A percentile compares a stretch with the other conserved stretches of the same genome.
These are phyloP conservation scores for Linnemannia schmuckeri DNA, from an alignment of 192 early-diverging fungal species.

Conservation along the genomic window DNA sequence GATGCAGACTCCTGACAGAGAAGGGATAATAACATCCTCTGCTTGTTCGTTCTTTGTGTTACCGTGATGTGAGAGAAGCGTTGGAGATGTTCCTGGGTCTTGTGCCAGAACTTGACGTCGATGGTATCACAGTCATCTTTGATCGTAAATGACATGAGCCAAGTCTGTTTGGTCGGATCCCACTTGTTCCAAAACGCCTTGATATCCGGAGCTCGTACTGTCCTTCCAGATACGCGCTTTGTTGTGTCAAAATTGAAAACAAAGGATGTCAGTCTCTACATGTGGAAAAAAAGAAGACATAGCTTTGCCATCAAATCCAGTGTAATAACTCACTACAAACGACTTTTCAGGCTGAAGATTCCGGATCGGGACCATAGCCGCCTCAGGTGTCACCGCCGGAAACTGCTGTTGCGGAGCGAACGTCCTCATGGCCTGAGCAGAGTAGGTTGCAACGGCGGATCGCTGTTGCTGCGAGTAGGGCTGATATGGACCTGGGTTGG, in stretches of 20 bases:
- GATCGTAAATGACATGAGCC: slow-evolving; percentile 44
- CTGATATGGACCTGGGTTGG: not conserved
- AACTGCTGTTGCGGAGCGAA: slow-evolving; percentile 31
- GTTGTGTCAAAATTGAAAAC: not conserved
- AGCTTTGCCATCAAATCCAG: slow-evolving; percentile 11
- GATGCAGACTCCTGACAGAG: not conserved
- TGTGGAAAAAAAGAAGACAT: not conserved
- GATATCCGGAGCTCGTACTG: slow-evolving; percentile 20
- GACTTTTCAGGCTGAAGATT: slow-evolving; percentile 20
- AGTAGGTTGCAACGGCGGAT: slow-evolving; percentile 14
- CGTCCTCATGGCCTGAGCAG: slow-evolving; percentile 27
- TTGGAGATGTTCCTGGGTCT: slow-evolving; percentile 30
- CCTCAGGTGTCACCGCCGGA: slow-evolving; percentile 10
- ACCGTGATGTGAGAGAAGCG: slow-evolving; percentile 31
- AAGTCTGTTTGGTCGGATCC: slow-evolving; percentile 17
- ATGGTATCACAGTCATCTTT: slow-evolving; percentile 44
- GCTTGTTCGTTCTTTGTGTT: not conserved
- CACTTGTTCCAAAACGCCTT: slow-evolving; percentile 30
- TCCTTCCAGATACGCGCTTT: slow-evolving; percentile 44
- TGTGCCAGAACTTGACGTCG: slow-evolving; percentile 50
- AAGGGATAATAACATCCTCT: not conserved
- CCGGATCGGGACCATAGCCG: slow-evolving; percentile 35
- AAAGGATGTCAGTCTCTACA: not conserved
- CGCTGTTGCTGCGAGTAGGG: not conserved
- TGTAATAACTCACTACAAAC: slow-evolving; percentile 23